Percentiles rank a stretch among this genome's conserved stretches.
phyloP scores from a whole-genome alignment of 108 stramenopile species.

The Discostella pseudostelligera region DNA sequence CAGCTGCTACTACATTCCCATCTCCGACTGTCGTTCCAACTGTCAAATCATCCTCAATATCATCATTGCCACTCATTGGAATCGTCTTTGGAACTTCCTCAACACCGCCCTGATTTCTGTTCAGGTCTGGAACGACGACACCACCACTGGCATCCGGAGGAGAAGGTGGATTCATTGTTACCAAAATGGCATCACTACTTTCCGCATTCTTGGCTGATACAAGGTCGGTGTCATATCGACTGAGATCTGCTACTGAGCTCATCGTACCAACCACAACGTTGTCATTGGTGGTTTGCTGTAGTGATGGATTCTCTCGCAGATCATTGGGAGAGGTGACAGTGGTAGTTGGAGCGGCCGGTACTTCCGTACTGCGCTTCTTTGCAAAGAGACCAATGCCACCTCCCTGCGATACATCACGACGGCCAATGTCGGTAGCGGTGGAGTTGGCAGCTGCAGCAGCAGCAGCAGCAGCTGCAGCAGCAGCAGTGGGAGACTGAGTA shows the following conservation, averaged over 20 bases:
- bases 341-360: background rate
- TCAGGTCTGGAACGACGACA: background rate
- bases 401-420: background rate
- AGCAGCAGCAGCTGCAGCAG: background rate
- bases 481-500: background rate
- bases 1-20: background rate
- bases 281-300: background rate
- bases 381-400: constrained; percentile 23
- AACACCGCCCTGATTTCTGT: background rate
- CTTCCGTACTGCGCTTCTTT: constrained; percentile 2
- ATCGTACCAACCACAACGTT: background rate
- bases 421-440: background rate
- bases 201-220: constrained; percentile 17
- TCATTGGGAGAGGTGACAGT: background rate
- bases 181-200: background rate
- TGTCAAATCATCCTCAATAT: constrained; percentile 27
- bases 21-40: constrained; percentile 1
- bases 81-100: constrained; percentile 10
- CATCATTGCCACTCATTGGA: constrained; percentile 15
- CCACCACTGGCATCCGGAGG: background rate
- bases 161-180: background rate
- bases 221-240: constrained; percentile 14
- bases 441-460: too few species aligned
- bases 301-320: background rate
- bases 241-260: constrained; percentile 15